Base-by-base conservation (phyloP, 2,329 filamentous ascomycete species). In the Penicillium sp. region DNA sequence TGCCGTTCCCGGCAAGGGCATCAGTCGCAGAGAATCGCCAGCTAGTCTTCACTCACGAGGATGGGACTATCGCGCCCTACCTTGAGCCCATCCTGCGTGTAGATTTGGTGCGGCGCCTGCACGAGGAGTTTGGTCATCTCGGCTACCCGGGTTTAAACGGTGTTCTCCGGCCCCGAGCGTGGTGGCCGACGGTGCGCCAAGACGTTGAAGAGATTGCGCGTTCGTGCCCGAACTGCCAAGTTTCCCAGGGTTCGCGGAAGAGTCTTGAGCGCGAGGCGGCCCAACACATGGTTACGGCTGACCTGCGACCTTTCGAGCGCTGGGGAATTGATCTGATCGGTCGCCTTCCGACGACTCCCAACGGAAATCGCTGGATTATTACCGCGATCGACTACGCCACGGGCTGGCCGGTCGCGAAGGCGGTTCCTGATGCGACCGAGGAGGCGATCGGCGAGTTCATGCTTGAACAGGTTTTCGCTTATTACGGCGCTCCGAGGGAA, bases 401-500 rank as follows among this genome's bases (percentile, higher is more conserved):
- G 1, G 7, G 31, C 3, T 15, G 15, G 31, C n/a, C 6, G 2
- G 7, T 33, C 7, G n/a, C n/a, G n/a, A 6, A 15, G n/a, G 24
- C 12, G 12, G 15, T 52, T 4, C 8, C 12, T n/a, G 24, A 51
- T 4, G 8, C 4, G 8, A 46, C 2, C 3, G 24, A 52, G 23
- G 23, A 52, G 18, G 24, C 8, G 0, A n/a, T 52, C 13, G 7
- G 8, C 1, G 6, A 37, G 3, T 53, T 53, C 23, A 7, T 53
- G 27, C 46, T 44, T 24, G 23, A 37, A 2, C 5, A 47, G 8
- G 42, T 47, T 12, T 52, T 44, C 15, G 25, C 40, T 33, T 18
- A 52, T 12, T 52, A 52, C 32, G 47, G 35, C 1, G 10, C 8
- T 6, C 37, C 31, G 10, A 28, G 13, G 23, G 4, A 53, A 12